These are phyloP conservation scores for Phytophthora pseudosyringae DNA, from an alignment of 352 stramenopile species.

Conservation along the genomic window DNA sequence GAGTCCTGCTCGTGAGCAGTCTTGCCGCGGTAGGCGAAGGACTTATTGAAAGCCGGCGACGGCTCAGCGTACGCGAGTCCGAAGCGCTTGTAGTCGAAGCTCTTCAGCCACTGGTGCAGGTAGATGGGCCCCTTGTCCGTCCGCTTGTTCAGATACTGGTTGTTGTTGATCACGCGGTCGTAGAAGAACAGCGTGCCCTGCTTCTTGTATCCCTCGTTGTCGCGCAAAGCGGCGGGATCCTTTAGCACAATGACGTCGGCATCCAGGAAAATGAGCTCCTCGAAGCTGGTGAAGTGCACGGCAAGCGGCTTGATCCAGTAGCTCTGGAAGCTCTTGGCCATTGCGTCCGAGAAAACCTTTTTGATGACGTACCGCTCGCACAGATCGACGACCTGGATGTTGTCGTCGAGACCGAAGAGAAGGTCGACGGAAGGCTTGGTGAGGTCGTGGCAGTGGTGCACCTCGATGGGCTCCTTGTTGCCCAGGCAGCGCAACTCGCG, in stretches of 20 bases:
- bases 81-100: slow-evolving; percentile 63
- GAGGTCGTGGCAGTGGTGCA: slow-evolving; percentile 62
- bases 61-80: slow-evolving; percentile 27
- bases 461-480: slow-evolving; percentile 57
- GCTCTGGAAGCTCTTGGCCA: slow-evolving; percentile 44
- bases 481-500: slow-evolving; percentile 56
- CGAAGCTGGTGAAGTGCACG: slow-evolving; percentile 50
- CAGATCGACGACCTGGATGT: slow-evolving; percentile 56
- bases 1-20: slow-evolving; percentile 77
- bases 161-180: slow-evolving; percentile 51
- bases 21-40: slow-evolving; percentile 45
- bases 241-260: slow-evolving; percentile 51
- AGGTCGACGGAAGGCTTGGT: slow-evolving; percentile 41
- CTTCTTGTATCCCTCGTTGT: slow-evolving; percentile 49
- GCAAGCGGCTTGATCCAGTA: slow-evolving; percentile 63
- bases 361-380: slow-evolving; percentile 40
- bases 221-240: slow-evolving; percentile 35
- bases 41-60: slow-evolving; percentile 42
- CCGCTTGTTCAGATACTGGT: slow-evolving; percentile 58
- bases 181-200: slow-evolving; percentile 53
- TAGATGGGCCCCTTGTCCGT: slow-evolving; percentile 37
- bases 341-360: slow-evolving; percentile 32
- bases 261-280: slow-evolving; percentile 61
- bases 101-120: slow-evolving; percentile 57
- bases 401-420: slow-evolving; percentile 40